Evolutionary conservation across 805 yeast genomes (phyloP).

Genomic region (Candida endomychidarum): DNA sequence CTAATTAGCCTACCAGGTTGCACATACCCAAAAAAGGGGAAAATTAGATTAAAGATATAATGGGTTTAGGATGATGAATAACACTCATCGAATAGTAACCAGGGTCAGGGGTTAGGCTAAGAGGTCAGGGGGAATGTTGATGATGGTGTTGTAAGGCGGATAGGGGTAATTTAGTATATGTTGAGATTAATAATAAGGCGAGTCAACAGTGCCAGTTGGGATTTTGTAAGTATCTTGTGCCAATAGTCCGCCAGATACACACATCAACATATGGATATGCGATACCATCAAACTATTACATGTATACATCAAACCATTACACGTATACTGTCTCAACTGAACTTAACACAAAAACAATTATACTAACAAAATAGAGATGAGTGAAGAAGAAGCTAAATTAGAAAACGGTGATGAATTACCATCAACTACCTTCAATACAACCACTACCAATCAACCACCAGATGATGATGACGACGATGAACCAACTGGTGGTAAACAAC

Average conservation of each 20-base stretch:
- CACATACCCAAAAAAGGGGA: constrained; percentile 18
- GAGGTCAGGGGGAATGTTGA: too few species aligned
- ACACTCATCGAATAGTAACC: too few species aligned
- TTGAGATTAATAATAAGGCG: too few species aligned
- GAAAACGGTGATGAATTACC: constrained; percentile 23
- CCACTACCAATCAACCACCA: constrained; percentile 26
- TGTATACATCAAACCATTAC: constrained; percentile 8
- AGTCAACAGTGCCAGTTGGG: too few species aligned
- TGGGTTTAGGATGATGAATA: background rate
- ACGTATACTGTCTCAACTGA: background rate
- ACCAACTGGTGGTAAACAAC: constrained; percentile 46
- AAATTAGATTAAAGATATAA: constrained; percentile 1
- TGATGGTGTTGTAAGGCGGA: too few species aligned
- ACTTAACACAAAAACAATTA: background rate
- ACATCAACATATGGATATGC: too few species aligned
- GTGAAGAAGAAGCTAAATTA: constrained; percentile 41
- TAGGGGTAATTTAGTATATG: too few species aligned
- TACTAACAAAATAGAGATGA: constrained; percentile 30
- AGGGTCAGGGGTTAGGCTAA: too few species aligned
- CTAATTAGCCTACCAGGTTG: constrained; percentile 27
- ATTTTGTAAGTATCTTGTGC: too few species aligned
- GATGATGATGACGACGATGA: constrained; percentile 57
- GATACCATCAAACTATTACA: background rate
- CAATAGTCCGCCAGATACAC: too few species aligned
- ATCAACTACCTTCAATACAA: constrained; percentile 23